phyloP scores from a whole-genome alignment of 1,139 yeast species.

The Sugiyamaella sp. region DNA sequence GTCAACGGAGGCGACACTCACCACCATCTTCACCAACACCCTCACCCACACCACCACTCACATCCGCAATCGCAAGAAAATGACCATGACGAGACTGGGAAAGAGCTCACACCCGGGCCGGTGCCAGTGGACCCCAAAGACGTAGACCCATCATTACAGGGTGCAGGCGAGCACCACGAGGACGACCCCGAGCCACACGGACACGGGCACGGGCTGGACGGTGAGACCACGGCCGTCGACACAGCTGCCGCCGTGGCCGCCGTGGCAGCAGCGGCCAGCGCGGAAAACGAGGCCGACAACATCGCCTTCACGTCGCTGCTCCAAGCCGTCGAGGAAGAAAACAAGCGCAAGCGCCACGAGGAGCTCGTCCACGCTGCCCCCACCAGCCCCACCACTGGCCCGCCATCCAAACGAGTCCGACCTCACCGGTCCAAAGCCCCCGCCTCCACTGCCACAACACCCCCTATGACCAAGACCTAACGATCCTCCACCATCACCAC shows the following conservation, averaged over 20 bases:
- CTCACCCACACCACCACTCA: too few relatives aligned
- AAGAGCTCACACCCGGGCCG: constrained; percentile 9
- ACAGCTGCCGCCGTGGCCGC: not conserved
- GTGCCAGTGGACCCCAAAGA: constrained; percentile 13
- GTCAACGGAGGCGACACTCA: not conserved
- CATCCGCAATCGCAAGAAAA: too few relatives aligned
- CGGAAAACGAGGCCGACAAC: constrained; percentile 8
- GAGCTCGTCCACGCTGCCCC: not conserved
- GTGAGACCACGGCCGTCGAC: not conserved
- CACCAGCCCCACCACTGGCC: not conserved
- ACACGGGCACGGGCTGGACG: too few relatives aligned
- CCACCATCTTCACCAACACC: too few relatives aligned
- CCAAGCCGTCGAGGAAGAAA: constrained; percentile 18
- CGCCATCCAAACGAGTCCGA: constrained; percentile 5
- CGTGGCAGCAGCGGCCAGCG: not conserved
- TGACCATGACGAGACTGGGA: too few relatives aligned
- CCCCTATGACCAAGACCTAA: not conserved
- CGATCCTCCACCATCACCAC: not conserved
- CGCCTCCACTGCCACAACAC: not conserved
- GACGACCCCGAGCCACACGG: too few relatives aligned
- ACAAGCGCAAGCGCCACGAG: constrained; percentile 10
- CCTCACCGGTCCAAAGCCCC: not conserved
- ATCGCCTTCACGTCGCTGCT: constrained; percentile 16
- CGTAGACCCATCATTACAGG: constrained; percentile 15
- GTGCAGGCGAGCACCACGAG: constrained; percentile 12